phyloP scores from a whole-genome alignment of 768 basidiomycete genomes.

The Sarcomyxa edulis region DNA sequence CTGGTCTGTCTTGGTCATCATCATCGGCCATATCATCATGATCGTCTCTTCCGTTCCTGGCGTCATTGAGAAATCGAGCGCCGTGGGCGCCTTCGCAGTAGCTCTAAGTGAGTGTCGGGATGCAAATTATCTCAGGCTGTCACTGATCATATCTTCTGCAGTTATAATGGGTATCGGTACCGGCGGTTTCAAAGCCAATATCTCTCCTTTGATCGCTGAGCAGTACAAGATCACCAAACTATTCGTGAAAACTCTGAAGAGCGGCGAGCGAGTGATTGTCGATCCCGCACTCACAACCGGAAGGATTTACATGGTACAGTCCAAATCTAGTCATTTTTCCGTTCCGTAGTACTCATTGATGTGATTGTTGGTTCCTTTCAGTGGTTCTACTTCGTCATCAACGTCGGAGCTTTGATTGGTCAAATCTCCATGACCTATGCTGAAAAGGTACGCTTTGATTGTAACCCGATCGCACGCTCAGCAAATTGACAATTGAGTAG shows the following conservation, averaged over 20 bases:
- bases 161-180: conserved; percentile 59
- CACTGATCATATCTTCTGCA: no score
- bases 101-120: no score
- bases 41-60: conserved; percentile 63
- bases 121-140: no score
- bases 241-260: conserved; percentile 43
- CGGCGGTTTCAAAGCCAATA: conserved; percentile 73
- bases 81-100: conserved; percentile 47
- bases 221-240: conserved; percentile 55
- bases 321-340: not conserved
- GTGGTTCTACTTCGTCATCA: conserved; percentile 72
- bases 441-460: conserved; percentile 38
- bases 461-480: not conserved
- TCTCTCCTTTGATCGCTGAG: conserved; percentile 75
- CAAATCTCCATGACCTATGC: conserved; percentile 68
- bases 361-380: conserved; percentile 11
- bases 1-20: conserved; percentile 50
- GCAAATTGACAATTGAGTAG: conserved; percentile 23
- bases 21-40: conserved; percentile 63
- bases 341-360: not conserved
- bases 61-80: conserved; percentile 48
- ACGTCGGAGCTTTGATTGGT: conserved; percentile 64
- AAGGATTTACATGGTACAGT: conserved; percentile 68
- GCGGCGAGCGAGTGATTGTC: conserved; percentile 69
- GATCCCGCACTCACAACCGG: conserved; percentile 66